These are phyloP conservation scores for Candida nanaspora DNA, from an alignment of 805 yeast species.

Conservation along the genomic window DNA sequence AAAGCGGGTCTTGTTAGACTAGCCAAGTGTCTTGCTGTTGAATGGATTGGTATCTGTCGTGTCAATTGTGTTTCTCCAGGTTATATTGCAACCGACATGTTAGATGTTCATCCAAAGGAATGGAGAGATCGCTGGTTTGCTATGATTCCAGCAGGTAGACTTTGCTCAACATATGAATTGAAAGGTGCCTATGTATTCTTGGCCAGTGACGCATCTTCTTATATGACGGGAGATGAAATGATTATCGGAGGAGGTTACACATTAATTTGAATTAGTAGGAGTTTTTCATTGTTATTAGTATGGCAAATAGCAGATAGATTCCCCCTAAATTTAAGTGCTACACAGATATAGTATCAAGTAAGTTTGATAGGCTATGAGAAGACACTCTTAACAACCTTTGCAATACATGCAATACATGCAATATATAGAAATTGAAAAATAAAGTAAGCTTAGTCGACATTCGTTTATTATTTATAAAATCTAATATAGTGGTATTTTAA, in stretches of 20 bases:
- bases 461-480: no score
- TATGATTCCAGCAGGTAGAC: slow-evolving; percentile 35
- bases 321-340: no score
- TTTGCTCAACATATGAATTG: slow-evolving; percentile 38
- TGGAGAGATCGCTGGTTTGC: slow-evolving; percentile 15
- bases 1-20: slow-evolving; percentile 40
- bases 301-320: no score
- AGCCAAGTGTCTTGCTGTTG: slow-evolving; percentile 36
- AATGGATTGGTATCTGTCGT: slow-evolving; percentile 39
- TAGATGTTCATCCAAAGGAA: slow-evolving; percentile 16
- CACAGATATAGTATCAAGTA: no score
- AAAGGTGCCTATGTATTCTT: slow-evolving; percentile 42
- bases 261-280: slow-evolving; percentile 3
- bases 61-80: slow-evolving; percentile 43
- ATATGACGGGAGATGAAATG: slow-evolving; percentile 40
- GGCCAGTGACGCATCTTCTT: slow-evolving; percentile 42
- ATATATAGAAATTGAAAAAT: no score
- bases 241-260: slow-evolving; percentile 41
- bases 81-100: slow-evolving; percentile 38
- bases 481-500: no score
- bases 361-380: no score
- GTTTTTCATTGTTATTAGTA: no score
- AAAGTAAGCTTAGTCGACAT: no score
- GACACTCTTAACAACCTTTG: no score
- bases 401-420: no score